phyloP scores from a whole-genome alignment of 495 filamentous ascomycete genomes.

The Podospora pseudoanserina region DNA sequence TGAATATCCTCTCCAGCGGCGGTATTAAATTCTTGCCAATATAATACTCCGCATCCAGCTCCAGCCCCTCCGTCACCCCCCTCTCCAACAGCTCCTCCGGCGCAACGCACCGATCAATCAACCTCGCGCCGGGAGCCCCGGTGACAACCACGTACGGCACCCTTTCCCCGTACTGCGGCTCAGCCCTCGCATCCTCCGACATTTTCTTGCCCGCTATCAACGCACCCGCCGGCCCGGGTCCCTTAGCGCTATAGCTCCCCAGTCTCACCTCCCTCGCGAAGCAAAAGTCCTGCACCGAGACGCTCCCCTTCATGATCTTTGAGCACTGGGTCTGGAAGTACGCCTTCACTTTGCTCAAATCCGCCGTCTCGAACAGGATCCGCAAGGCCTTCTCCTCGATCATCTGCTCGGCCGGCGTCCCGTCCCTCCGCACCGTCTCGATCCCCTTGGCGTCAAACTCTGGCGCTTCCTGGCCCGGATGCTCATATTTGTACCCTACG shows the following conservation, averaged over 20 bases:
- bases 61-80: constrained; percentile 66
- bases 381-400: constrained; percentile 90
- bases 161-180: constrained; percentile 93
- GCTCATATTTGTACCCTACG: constrained; percentile 96
- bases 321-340: constrained; percentile 89
- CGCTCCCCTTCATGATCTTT: constrained; percentile 85
- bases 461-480: constrained; percentile 68
- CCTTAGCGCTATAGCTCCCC: constrained; percentile 78
- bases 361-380: constrained; percentile 81
- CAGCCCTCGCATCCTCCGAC: constrained; percentile 76
- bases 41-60: constrained; percentile 95
- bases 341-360: constrained; percentile 82
- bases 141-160: constrained; percentile 91
- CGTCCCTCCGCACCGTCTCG: constrained; percentile 92
- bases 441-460: constrained; percentile 98
- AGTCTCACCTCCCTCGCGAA: constrained; percentile 90
- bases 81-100: constrained; percentile 79
- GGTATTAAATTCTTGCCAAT: constrained; percentile 94
- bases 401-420: constrained; percentile 92
- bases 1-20: constrained; percentile 93
- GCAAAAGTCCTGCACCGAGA: constrained; percentile 93
- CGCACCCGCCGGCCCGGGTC: constrained; percentile 76
- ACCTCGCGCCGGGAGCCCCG: constrained; percentile 76
- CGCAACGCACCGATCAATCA: constrained; percentile 86
- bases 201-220: constrained; percentile 80